Evolutionary conservation across 1,139 yeast species (phyloP).

Genomic region (Diutina sp.): DNA sequence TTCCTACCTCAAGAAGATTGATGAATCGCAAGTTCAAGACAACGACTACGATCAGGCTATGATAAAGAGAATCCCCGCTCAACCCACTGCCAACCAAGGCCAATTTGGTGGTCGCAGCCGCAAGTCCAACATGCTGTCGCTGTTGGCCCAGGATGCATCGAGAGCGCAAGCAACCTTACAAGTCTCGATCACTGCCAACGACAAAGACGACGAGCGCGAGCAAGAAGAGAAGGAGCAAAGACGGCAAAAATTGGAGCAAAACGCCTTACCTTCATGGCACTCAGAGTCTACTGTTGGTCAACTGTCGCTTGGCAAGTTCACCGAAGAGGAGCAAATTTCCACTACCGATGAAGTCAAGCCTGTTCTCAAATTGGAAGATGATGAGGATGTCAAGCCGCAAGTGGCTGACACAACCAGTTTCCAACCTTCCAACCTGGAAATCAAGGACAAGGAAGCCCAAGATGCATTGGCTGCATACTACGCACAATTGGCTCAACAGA

Average conservation of each 20-base stretch:
- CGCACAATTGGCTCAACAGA: slow-evolving; percentile 54
- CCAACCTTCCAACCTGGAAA: slow-evolving; percentile 11
- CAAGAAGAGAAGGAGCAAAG: slow-evolving; percentile 55
- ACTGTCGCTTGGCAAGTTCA: slow-evolving; percentile 32
- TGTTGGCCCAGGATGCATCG: slow-evolving; percentile 22
- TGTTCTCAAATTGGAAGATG: neutral
- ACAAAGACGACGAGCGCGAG: slow-evolving; percentile 62
- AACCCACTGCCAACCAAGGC: slow-evolving; percentile 13
- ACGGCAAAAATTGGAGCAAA: slow-evolving; percentile 71
- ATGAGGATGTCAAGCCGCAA: neutral
- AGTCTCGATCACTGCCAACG: slow-evolving; percentile 85
- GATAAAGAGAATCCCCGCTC: slow-evolving; percentile 75
- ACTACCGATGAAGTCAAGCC: neutral
- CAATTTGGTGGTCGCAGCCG: slow-evolving; percentile 9
- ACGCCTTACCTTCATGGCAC: slow-evolving; percentile 96
- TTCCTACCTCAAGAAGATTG: slow-evolving; percentile 70
- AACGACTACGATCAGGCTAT: slow-evolving; percentile 76
- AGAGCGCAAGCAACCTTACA: slow-evolving; percentile 65
- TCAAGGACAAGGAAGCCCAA: slow-evolving; percentile 52
- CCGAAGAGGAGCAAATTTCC: slow-evolving; percentile 8
- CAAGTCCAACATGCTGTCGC: slow-evolving; percentile 13
- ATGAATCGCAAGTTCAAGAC: slow-evolving; percentile 75
- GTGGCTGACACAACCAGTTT: neutral
- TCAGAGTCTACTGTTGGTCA: slow-evolving; percentile 77
- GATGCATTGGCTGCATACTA: slow-evolving; percentile 74